Evolutionary conservation across 495 filamentous ascomycete species (phyloP), one percentile per base, ranked within the genome.

Genomic region (Aspergillus biplanus): DNA sequence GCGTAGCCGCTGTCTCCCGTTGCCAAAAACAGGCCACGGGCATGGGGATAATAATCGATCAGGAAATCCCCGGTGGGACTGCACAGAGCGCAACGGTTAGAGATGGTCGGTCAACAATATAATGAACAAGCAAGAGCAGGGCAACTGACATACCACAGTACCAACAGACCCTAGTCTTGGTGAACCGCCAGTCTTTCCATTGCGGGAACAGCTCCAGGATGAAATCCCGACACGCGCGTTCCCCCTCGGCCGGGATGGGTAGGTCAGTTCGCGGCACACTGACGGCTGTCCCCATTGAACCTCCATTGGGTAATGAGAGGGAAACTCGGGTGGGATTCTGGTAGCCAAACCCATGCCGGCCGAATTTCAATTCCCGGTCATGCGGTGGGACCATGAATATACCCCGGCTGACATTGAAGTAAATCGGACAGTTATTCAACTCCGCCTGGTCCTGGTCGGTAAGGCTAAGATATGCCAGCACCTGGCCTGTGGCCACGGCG

Each of bases 341-440:
- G 65, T 94, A 95, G 1, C 92, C 92, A 69, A 87, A 87, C 7
- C 79, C 82, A 69, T 96, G 92, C 0, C 88, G 77, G 8, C 89
- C 91, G 52, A 95, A 64, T 67, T 96, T 96, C 39, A 96, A 77
- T 2, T 88, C 72, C 27, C 62, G 68, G 0, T 58, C 55, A 6
- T 64, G 66, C 3, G 92, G 91, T 7, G 91, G 90, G 66, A 93
- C 88, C 52, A 89, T 76, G 77, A 92, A 96, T 61, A 89, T 77
- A 18, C 91, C 91, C 0, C 82, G 86, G 7, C 81, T 83, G 58
- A 95, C 73, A 73, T 93, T 92, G 13, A 93, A 69, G 4, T 91
- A 65, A 18, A 73, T 61, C 0, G 71, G 71, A 5, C 62, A 54
- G 13, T 67, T 37, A 16, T 53, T 57, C 37, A 64, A 62, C 35